Evolutionary conservation across 768 basidiomycete species (phyloP), one percentile per base, ranked within the genome.

Genomic region (Kwoniella dejecticola): DNA sequence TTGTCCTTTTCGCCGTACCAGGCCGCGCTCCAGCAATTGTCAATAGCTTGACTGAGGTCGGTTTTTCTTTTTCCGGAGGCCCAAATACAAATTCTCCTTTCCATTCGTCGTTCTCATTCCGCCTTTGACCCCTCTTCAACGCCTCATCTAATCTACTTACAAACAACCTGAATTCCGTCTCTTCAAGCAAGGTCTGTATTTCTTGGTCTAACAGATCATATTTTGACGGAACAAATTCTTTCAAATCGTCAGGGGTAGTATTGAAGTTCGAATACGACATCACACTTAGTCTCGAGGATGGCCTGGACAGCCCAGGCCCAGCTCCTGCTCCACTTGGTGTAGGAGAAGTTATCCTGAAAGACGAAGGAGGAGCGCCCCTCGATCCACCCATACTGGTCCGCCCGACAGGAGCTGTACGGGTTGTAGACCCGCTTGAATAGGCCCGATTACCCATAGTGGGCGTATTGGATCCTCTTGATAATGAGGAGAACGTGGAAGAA

Each of bases 61-160:
- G 42, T 46, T 58, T 70, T 49, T 72, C 66, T 4, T 69, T 69
- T n/a, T 64, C 64, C 33, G 33, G 33, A 7, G 33, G 33, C 0
- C 71, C 71, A 59, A 75, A 75, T 5, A 75, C 57, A 46, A 50
- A 75, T 56, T 71, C 69, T 0, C 74, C 74, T 47, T 75, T 75
- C 71, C 74, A 75, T 48, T 75, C 74, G 26, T 71, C 67, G n/a
- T 62, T 49, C n/a, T 75, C 71, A 21, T 33, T 55, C 47, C 53
- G 56, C 33, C 71, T 41, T 49, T 72, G 71, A 46, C 69, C 69
- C 23, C 55, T 46, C 24, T 68, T 66, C 49, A 75, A 8, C 1
- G 71, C 24, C 31, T 38, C 42, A 58, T 75, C 74, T 13, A 72
- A n/a, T 13, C 74, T 31, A 13, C 61, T 49, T 10, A 71, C 69